These are phyloP conservation scores for Phytophthora melonis DNA, from an alignment of 352 stramenopile species.

Conservation along the genomic window DNA sequence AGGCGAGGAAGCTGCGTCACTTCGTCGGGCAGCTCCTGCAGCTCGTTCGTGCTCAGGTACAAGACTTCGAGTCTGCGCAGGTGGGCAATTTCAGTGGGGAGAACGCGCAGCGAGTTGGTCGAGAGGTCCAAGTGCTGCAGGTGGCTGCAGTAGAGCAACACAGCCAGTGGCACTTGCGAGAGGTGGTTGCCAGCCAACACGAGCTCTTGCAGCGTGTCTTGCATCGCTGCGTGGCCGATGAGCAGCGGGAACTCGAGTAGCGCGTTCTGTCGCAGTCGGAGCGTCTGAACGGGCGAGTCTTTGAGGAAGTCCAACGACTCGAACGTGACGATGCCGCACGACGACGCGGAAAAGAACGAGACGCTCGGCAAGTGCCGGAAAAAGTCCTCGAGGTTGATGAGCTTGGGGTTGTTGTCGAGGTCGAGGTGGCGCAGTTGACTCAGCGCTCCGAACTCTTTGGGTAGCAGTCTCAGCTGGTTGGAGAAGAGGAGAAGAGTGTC, in stretches of 20 bases:
- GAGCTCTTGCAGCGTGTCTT: slow-evolving; percentile 59
- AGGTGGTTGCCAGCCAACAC: slow-evolving; percentile 48
- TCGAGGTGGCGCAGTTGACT: slow-evolving; percentile 36
- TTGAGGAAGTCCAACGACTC: slow-evolving; percentile 57
- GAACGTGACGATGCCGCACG: slow-evolving; percentile 55
- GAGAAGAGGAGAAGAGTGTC: slow-evolving; percentile 43
- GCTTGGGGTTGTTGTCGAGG: slow-evolving; percentile 54
- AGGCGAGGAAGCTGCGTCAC: slow-evolving; percentile 46
- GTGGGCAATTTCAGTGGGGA: slow-evolving; percentile 53
- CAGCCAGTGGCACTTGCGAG: slow-evolving; percentile 46
- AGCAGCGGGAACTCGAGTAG: slow-evolving; percentile 53
- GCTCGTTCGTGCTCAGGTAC: slow-evolving; percentile 51
- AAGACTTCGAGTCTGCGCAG: slow-evolving; percentile 51
- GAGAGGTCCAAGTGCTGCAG: slow-evolving; percentile 59
- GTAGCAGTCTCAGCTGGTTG: slow-evolving; percentile 60
- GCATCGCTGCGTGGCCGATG: slow-evolving; percentile 49
- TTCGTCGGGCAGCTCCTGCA: slow-evolving; percentile 52
- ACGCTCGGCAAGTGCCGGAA: slow-evolving; percentile 48
- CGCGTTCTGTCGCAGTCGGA: slow-evolving; percentile 54
- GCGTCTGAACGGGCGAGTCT: slow-evolving; percentile 46
- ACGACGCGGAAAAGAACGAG: slow-evolving; percentile 40
- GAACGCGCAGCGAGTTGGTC: slow-evolving; percentile 46
- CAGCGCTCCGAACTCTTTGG: slow-evolving; percentile 49
- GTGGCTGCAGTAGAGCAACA: slow-evolving; percentile 48
- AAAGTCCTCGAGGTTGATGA: slow-evolving; percentile 48